A percentile compares a stretch with the other conserved stretches of the same genome.
phyloP scores from a whole-genome alignment of 768 basidiomycete species.

The Tricholoma bakamatsutake region DNA sequence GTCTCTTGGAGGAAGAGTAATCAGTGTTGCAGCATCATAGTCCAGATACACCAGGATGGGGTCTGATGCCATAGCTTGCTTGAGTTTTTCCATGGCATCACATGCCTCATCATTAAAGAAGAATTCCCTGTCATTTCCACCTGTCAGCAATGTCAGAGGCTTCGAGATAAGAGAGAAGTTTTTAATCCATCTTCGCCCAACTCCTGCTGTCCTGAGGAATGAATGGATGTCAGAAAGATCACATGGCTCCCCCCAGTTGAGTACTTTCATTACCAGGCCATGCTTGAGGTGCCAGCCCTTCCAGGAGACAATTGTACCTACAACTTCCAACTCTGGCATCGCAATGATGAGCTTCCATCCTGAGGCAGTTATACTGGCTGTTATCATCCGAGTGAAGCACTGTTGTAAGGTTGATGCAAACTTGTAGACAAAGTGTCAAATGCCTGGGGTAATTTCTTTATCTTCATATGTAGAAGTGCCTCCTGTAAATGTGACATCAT shows the following conservation, averaged over 20 bases:
- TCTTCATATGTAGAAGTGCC: constrained; percentile 12
- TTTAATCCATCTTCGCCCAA: constrained; percentile 18
- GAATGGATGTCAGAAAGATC: constrained; percentile 14
- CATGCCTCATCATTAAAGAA: constrained; percentile 16
- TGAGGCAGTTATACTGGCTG: constrained; percentile 26
- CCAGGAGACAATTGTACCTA: constrained; percentile 20
- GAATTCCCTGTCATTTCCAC: constrained; percentile 16
- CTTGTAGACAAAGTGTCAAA: constrained; percentile 25
- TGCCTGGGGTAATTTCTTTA: constrained; percentile 13
- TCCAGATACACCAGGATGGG: constrained; percentile 28
- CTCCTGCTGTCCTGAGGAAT: constrained; percentile 22
- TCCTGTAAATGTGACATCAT: constrained; percentile 15
- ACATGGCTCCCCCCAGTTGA: constrained; percentile 19
- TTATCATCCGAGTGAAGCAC: constrained; percentile 14
- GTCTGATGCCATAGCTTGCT: constrained; percentile 11
- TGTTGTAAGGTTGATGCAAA: constrained; percentile 17
- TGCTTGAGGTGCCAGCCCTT: constrained; percentile 25
- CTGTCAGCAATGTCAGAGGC: constrained; percentile 18
- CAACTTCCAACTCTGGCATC: constrained; percentile 16
- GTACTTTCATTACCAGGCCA: constrained; percentile 18
- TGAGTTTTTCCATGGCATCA: constrained; percentile 21
- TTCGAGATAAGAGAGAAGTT: constrained; percentile 18
- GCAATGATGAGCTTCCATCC: constrained; percentile 23
- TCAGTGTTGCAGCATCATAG: constrained; percentile 15
- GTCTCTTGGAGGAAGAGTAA: constrained; percentile 2